phyloP scores from a whole-genome alignment of 1,139 yeast species.

The Taphrina betulina region DNA sequence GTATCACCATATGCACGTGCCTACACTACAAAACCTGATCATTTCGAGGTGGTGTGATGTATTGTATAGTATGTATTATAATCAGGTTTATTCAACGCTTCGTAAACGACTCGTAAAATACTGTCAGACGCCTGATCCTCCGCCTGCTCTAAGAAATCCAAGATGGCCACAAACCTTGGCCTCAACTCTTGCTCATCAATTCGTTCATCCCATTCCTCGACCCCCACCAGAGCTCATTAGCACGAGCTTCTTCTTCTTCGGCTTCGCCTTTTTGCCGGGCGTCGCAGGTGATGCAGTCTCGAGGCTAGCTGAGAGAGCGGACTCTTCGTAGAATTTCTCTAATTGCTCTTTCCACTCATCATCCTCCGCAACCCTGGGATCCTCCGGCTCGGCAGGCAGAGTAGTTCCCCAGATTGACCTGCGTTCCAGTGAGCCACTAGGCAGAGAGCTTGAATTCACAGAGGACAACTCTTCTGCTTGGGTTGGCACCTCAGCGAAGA shows the following conservation, averaged over 20 bases:
- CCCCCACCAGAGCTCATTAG: constrained; percentile 38
- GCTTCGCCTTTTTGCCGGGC: constrained; percentile 18
- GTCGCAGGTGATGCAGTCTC: neutral
- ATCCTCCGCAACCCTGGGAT: constrained; percentile 27
- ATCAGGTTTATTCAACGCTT: too few species aligned
- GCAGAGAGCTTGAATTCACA: constrained; percentile 2
- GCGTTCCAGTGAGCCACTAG: constrained; percentile 5
- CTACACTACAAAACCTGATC: too few species aligned
- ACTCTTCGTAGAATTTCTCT: constrained; percentile 33
- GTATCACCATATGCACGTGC: too few species aligned
- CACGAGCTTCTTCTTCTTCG: constrained; percentile 38
- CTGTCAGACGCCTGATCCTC: too few species aligned
- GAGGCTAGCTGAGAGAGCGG: constrained; percentile 7
- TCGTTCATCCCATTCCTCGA: constrained; percentile 1
- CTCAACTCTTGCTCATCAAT: too few species aligned
- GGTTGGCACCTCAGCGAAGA: constrained; percentile 5
- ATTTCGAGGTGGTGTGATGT: too few species aligned
- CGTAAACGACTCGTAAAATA: too few species aligned
- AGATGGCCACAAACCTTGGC: too few species aligned
- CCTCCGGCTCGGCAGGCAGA: constrained; percentile 34
- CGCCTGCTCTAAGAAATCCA: too few species aligned
- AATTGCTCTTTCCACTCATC: constrained; percentile 38
- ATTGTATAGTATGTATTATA: too few species aligned
- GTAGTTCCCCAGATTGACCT: constrained; percentile 21
- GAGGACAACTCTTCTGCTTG: neutral